Evolutionary conservation across 129 eudicot species (phyloP).

Genomic region (Helianthus tuberosus): DNA sequence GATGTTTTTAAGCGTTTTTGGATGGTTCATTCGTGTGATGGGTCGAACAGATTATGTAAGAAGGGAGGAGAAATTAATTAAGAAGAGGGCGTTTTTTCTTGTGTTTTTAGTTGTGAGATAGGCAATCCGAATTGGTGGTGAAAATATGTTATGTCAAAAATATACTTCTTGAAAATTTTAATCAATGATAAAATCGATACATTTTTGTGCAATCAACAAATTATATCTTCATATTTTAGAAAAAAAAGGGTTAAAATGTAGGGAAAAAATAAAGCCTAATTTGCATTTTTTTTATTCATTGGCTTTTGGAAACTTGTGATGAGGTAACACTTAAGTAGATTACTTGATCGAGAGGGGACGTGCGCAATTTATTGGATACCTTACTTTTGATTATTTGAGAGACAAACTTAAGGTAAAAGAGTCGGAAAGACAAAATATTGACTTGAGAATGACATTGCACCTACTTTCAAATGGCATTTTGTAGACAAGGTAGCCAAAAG

Average conservation of each 20-base stretch:
- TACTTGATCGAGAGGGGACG: slow-evolving; percentile 26
- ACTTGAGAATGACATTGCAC: slow-evolving; percentile 30
- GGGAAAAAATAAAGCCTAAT: background rate
- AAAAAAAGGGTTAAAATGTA: background rate
- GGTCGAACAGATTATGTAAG: no score
- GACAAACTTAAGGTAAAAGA: slow-evolving; percentile 39
- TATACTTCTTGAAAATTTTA: background rate
- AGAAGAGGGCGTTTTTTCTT: no score
- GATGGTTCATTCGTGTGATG: no score
- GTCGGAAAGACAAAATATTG: slow-evolving; percentile 21
- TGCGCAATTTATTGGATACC: slow-evolving; percentile 34
- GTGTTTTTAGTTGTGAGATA: no score
- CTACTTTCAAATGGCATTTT: slow-evolving; percentile 26
- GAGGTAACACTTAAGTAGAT: slow-evolving; percentile 17
- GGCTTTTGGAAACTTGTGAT: slow-evolving; percentile 21
- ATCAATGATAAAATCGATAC: background rate
- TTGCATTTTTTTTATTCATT: background rate
- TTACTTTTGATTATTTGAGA: slow-evolving; percentile 33
- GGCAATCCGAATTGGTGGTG: no score
- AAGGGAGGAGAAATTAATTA: no score
- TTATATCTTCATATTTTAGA: background rate
- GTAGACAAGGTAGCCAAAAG: slow-evolving; percentile 22
- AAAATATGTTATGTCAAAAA: background rate
- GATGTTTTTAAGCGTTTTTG: no score
- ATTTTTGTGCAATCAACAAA: background rate